Percentiles rank a stretch among this genome's conserved stretches.
Conservation (phyloP, 768 basidiomycete species). For the Lactarius akahatsu region DNA sequence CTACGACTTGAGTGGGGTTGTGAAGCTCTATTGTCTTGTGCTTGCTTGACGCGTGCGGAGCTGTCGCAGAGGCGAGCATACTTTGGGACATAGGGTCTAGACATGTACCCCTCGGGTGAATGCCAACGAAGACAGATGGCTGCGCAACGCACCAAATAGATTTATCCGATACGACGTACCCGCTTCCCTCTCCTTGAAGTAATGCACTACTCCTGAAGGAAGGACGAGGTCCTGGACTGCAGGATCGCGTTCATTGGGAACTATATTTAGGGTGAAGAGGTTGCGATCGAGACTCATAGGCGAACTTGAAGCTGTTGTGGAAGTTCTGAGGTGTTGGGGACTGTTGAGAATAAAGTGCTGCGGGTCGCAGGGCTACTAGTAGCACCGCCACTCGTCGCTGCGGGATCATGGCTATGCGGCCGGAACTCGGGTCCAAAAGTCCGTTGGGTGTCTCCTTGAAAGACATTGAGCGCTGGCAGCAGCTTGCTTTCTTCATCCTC, state of each 20-base stretch:
- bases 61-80: conserved; percentile 64
- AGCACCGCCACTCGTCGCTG: not conserved
- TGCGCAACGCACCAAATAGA: conserved; percentile 54
- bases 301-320: not conserved
- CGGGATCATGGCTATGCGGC: not conserved
- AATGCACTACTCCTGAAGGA: conserved; percentile 59
- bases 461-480: not conserved
- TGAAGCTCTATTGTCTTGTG: conserved; percentile 70
- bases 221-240: conserved; percentile 71
- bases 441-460: not conserved
- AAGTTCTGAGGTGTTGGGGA: not conserved
- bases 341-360: not conserved
- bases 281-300: conserved; percentile 83
- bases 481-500: not conserved
- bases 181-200: conserved; percentile 64
- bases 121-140: not conserved
- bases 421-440: not conserved
- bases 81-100: conserved; percentile 73
- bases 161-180: conserved; percentile 61
- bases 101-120: not conserved
- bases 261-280: conserved; percentile 74
- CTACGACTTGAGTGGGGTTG: conserved; percentile 69
- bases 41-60: conserved; percentile 65
- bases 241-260: conserved; percentile 56
- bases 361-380: not conserved